Evolutionary conservation across 2,329 filamentous ascomycete genomes (phyloP), one percentile per base, ranked within the genome.

Genomic region (Fusarium scirpi): DNA sequence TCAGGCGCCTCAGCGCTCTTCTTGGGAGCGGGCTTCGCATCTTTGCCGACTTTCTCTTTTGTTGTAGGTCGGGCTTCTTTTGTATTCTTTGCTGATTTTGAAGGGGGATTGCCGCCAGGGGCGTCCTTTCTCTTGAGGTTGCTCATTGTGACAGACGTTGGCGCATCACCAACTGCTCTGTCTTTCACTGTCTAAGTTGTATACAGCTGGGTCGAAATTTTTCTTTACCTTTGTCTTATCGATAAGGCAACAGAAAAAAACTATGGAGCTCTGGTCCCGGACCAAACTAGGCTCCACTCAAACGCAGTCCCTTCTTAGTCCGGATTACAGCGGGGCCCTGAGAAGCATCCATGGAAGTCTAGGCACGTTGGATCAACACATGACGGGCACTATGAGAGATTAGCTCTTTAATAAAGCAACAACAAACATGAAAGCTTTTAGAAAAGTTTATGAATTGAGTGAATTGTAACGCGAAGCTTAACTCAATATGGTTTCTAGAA

Each of bases 111-210:
- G 74, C 81, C 85, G 43, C 82, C 85, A 24, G 86, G 86, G 75
- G 85, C 85, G 78, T 86, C 85, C 80, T 89, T 89, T 75, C 87
- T 82, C 76, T 89, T 89, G 67, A 88, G 81, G 56, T 84, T 82
- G 76, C 84, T 85, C 87, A 89, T 89, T 59, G 51, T 83, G 54
- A 70, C 77, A 74, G 74, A 66, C 67, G 69, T 62, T 71, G 75
- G 67, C 71, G 67, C 73, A 74, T 71, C 68, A 74, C 63, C 70
- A 59, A 72, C 70, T 74, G 53, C 63, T 75, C 69, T 65, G 61
- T 73, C 65, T 65, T 25, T 53, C 41, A 32, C 48, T 55, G 47
- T 67, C 56, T 63, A 51, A 68, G 62, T 65, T 46, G 34, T n/a
- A 38, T 38, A 27, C 18, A 58, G 38, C 49, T 48, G 38, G 61